These are phyloP conservation scores for Ceratobasidium sp. DNA, from an alignment of 1,284 basidiomycete species.

Conservation along the genomic window DNA sequence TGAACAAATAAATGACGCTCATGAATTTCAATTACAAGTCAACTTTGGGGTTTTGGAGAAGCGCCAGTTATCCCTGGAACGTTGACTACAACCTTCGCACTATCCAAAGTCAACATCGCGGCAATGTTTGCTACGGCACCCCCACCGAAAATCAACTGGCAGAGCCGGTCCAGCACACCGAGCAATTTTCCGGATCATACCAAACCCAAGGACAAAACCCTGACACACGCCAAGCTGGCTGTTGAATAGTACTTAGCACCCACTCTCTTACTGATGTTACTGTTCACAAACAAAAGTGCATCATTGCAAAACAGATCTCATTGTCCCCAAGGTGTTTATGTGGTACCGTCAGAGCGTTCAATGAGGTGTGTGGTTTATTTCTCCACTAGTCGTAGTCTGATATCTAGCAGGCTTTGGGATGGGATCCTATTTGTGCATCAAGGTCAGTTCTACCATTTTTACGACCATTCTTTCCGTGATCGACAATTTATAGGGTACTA, in stretches of 20 bases:
- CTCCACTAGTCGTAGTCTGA: not conserved
- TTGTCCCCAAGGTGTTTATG: conserved; percentile 85
- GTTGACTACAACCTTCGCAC: too few relatives aligned
- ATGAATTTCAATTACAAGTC: too few relatives aligned
- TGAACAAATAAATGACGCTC: too few relatives aligned
- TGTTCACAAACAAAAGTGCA: conserved; percentile 44
- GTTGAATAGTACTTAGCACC: conserved; percentile 27
- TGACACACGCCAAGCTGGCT: conserved; percentile 26
- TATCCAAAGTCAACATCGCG: too few relatives aligned
- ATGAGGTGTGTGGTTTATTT: conserved; percentile 51
- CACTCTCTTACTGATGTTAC: not conserved
- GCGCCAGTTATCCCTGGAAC: too few relatives aligned
- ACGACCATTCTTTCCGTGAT: not conserved
- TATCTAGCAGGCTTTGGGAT: conserved; percentile 64
- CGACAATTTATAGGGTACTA: conserved; percentile 69
- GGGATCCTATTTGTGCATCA: conserved; percentile 86
- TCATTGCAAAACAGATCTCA: conserved; percentile 56
- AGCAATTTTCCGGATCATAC: not conserved
- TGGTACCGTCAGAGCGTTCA: conserved; percentile 70
- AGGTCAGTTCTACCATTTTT: conserved; percentile 58
- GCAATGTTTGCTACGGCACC: conserved; percentile 20
- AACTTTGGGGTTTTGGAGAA: too few relatives aligned
- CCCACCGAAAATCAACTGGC: conserved; percentile 28
- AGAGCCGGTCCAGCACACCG: conserved; percentile 12
- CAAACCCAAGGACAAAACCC: conserved; percentile 32